These are phyloP conservation scores for Knoxia roxburghii DNA, from an alignment of 257 asterid species.

Conservation along the genomic window DNA sequence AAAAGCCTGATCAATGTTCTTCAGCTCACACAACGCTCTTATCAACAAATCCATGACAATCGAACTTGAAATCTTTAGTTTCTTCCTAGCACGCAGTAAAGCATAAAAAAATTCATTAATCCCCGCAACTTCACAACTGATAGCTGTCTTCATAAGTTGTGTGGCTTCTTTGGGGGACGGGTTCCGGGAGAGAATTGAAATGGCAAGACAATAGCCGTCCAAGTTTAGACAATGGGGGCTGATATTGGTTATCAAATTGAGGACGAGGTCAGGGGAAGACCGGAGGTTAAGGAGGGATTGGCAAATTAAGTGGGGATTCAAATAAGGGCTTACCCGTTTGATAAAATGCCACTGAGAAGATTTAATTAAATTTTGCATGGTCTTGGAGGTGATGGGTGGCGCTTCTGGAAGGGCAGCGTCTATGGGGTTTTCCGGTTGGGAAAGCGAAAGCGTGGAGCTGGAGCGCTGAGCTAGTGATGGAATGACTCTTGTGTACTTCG, in stretches of 20 bases:
- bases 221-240: slow-evolving; percentile 23
- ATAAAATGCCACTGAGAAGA: slow-evolving; percentile 59
- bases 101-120: slow-evolving; percentile 31
- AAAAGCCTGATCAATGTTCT: slow-evolving; percentile 32
- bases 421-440: slow-evolving; percentile 6
- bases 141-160: slow-evolving; percentile 37
- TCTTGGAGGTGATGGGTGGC: slow-evolving; percentile 12
- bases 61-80: slow-evolving; percentile 34
- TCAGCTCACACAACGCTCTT: slow-evolving; percentile 45
- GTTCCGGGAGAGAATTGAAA: slow-evolving; percentile 38
- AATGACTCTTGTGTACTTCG: slow-evolving; percentile 13
- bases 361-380: slow-evolving; percentile 16
- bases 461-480: slow-evolving; percentile 10
- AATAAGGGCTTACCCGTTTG: slow-evolving; percentile 38
- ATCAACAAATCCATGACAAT: slow-evolving; percentile 47
- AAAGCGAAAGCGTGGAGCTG: slow-evolving; percentile 16
- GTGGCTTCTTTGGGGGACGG: slow-evolving; percentile 41
- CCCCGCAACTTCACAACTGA: slow-evolving; percentile 18
- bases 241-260: slow-evolving; percentile 30
- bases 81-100: slow-evolving; percentile 33
- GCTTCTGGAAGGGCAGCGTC: neutral
- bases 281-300: slow-evolving; percentile 39
- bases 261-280: slow-evolving; percentile 28
- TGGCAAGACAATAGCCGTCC: slow-evolving; percentile 42
- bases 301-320: slow-evolving; percentile 32